These are phyloP conservation scores for Mycena amicta DNA, from an alignment of 768 basidiomycete genomes.

Conservation along the genomic window DNA sequence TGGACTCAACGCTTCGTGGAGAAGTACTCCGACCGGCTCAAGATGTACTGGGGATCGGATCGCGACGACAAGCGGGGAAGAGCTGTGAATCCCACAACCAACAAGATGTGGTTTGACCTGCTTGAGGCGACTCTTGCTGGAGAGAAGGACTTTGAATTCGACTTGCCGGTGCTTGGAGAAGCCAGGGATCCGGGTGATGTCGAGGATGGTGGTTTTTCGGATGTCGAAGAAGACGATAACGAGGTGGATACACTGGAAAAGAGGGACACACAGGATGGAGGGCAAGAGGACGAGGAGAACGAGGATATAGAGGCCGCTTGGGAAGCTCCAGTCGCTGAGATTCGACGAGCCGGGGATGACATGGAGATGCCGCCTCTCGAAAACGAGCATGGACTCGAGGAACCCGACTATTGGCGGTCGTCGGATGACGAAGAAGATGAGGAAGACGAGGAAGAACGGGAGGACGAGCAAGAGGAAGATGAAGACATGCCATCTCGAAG, in stretches of 20 bases:
- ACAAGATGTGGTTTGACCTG: slow-evolving; percentile 30
- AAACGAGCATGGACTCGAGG: neutral
- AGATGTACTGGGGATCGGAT: slow-evolving; percentile 24
- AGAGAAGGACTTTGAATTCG: slow-evolving; percentile 14
- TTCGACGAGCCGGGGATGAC: neutral
- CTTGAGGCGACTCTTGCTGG: slow-evolving; percentile 19
- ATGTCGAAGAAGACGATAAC: neutral
- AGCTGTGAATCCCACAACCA: slow-evolving; percentile 31
- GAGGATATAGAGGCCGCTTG: neutral
- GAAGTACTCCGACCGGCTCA: slow-evolving; percentile 21
- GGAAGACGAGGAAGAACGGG: neutral
- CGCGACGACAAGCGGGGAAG: slow-evolving; percentile 26
- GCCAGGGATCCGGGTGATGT: neutral
- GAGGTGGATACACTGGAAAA: neutral
- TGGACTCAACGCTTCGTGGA: slow-evolving; percentile 30
- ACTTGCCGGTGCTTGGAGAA: neutral
- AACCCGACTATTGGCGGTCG: too few species aligned
- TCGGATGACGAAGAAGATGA: neutral
- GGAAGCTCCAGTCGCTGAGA: neutral
- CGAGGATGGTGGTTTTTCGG: neutral
- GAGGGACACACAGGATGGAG: neutral
- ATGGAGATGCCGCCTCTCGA: neutral
- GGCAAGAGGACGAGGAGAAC: neutral
- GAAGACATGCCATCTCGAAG: neutral
- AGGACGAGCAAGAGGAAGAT: neutral